phyloP scores from a whole-genome alignment of 1,284 basidiomycete species.

The Cyathus pygmaeus region DNA sequence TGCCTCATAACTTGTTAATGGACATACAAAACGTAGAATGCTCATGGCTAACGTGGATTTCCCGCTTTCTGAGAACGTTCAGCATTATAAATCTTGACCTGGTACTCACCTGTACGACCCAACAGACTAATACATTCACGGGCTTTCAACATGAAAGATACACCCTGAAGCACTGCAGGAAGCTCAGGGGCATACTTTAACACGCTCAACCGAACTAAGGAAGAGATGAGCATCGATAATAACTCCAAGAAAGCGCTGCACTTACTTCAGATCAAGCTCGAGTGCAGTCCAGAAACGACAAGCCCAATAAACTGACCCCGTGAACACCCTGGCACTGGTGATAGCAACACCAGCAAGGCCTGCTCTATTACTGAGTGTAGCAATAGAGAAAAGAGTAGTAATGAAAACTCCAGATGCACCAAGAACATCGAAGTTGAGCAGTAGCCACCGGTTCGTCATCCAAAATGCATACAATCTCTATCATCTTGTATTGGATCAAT shows the following conservation, averaged over 20 bases:
- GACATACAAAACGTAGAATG: slow-evolving; percentile 87
- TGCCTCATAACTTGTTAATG: too few relatives aligned
- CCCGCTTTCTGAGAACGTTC: slow-evolving; percentile 61
- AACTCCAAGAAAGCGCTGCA: slow-evolving; percentile 8
- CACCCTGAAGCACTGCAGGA: slow-evolving; percentile 80
- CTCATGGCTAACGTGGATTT: slow-evolving; percentile 90
- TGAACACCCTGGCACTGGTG: slow-evolving; percentile 66
- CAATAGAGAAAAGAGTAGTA: slow-evolving; percentile 83
- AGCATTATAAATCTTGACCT: not conserved
- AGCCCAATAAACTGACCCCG: slow-evolving; percentile 72
- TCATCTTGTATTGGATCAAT: not conserved
- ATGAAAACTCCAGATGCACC: slow-evolving; percentile 71
- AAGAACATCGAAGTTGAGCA: slow-evolving; percentile 81
- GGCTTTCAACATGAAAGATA: slow-evolving; percentile 74
- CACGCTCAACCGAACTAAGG: slow-evolving; percentile 82
- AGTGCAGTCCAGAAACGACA: slow-evolving; percentile 70
- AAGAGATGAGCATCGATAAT: not conserved
- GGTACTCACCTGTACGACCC: slow-evolving; percentile 70
- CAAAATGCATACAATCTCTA: slow-evolving; percentile 84
- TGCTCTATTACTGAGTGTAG: slow-evolving; percentile 67
- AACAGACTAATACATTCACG: slow-evolving; percentile 78
- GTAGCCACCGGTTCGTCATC: slow-evolving; percentile 85
- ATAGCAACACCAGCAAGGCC: slow-evolving; percentile 90
- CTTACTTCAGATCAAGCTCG: slow-evolving; percentile 74
- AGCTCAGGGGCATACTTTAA: slow-evolving; percentile 84